Evolutionary conservation across 2,329 filamentous ascomycete species (phyloP).

Genomic region (Fusarium sp.): DNA sequence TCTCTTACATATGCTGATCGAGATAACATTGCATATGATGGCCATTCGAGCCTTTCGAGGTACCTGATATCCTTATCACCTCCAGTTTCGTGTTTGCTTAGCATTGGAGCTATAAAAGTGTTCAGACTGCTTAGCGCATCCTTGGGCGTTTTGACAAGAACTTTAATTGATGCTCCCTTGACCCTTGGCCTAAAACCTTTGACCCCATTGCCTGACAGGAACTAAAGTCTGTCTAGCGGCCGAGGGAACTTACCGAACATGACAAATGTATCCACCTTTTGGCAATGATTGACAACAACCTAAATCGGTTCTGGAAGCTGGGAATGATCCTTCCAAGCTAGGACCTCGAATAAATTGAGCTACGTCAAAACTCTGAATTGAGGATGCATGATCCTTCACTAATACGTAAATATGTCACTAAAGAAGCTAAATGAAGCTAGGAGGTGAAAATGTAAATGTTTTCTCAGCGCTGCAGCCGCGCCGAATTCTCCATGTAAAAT

Average conservation of each 20-base stretch:
- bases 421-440: too few relatives aligned
- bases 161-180: background rate
- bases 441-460: too few relatives aligned
- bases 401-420: too few relatives aligned
- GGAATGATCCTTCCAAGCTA: background rate
- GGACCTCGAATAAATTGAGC: background rate
- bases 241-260: background rate
- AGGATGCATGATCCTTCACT: background rate
- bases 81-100: background rate
- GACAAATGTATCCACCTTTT: background rate
- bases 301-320: background rate
- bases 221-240: background rate
- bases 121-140: background rate
- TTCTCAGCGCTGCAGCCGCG: background rate
- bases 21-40: accelerated
- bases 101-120: background rate
- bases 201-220: background rate
- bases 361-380: background rate
- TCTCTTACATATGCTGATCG: background rate
- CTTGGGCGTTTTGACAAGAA: background rate
- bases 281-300: background rate
- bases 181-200: background rate
- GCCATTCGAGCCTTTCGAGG: background rate
- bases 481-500: too few relatives aligned
- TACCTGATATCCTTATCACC: background rate